Evolutionary conservation across 2,329 filamentous ascomycete genomes (phyloP).

Genomic region (Clonostachys sp.): DNA sequence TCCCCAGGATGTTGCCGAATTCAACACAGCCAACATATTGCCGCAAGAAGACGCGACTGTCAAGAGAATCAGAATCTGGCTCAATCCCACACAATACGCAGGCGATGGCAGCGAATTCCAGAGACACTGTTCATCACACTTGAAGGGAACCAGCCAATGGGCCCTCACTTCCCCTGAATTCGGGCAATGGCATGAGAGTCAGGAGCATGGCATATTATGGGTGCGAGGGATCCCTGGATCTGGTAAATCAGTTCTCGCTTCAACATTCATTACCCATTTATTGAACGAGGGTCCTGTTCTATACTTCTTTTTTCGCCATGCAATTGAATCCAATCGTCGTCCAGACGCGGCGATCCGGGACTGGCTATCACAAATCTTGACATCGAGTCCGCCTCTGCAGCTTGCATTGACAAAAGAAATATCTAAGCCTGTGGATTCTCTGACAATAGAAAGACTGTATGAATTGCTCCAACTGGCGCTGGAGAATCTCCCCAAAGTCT

Average conservation of each 20-base stretch:
- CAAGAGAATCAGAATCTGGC: slow-evolving; percentile 12
- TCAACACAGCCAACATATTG: slow-evolving; percentile 22
- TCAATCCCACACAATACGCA: slow-evolving; percentile 15
- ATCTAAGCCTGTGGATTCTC: not conserved
- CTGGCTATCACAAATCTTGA: slow-evolving; percentile 23
- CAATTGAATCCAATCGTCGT: slow-evolving; percentile 25
- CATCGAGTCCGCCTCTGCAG: slow-evolving; percentile 20
- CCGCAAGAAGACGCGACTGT: slow-evolving; percentile 15
- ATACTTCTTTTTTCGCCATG: slow-evolving; percentile 33
- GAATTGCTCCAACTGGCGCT: not conserved
- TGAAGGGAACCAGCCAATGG: slow-evolving; percentile 9
- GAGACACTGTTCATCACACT: slow-evolving; percentile 10
- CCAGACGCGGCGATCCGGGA: slow-evolving; percentile 22
- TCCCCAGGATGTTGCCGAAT: slow-evolving; percentile 12
- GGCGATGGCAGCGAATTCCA: slow-evolving; percentile 12
- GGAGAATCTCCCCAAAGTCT: slow-evolving; percentile 16
- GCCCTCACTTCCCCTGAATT: slow-evolving; percentile 4
- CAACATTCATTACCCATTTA: slow-evolving; percentile 7
- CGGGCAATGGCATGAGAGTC: slow-evolving; percentile 3
- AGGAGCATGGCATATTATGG: slow-evolving; percentile 12
- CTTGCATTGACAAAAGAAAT: slow-evolving; percentile 6
- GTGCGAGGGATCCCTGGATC: slow-evolving; percentile 26
- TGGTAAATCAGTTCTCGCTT: slow-evolving; percentile 29
- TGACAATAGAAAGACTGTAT: not conserved
- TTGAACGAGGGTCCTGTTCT: slow-evolving; percentile 18